Conservation (phyloP, 2,329 filamentous ascomycete species). For the Orbilia brochopaga region DNA sequence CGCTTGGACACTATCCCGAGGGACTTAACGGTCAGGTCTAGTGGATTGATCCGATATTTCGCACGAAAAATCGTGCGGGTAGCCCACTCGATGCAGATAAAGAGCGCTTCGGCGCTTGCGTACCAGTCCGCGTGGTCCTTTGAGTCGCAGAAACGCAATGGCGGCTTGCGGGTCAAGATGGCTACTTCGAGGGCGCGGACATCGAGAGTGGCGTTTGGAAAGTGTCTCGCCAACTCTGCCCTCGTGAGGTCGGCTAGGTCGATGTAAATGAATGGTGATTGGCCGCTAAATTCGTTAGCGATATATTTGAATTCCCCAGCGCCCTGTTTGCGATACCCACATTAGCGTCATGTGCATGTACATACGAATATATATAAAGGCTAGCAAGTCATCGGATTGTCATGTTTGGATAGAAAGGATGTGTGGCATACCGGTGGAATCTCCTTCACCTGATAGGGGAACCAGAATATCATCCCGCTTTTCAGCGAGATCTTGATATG, state of each 20-base stretch:
- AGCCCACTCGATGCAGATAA: constrained; percentile 32
- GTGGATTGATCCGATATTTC: constrained; percentile 27
- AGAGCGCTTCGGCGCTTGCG: constrained; percentile 29
- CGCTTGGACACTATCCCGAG: too few species aligned
- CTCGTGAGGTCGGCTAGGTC: constrained; percentile 21
- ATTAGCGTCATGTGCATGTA: background rate
- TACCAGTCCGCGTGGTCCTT: constrained; percentile 38
- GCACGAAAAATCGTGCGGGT: constrained; percentile 21
- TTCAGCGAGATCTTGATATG: constrained; percentile 37
- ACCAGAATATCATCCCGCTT: constrained; percentile 42
- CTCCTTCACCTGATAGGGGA: constrained; percentile 26
- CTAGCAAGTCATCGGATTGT: too few species aligned
- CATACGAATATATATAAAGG: too few species aligned
- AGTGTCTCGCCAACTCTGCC: constrained; percentile 26
- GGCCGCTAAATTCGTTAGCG: constrained; percentile 21
- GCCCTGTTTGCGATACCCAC: constrained; percentile 4
- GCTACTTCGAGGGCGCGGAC: constrained; percentile 23
- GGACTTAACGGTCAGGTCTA: constrained; percentile 21
- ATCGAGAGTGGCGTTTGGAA: constrained; percentile 9
- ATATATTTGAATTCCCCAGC: constrained; percentile 23
- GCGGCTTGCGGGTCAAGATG: constrained; percentile 16
- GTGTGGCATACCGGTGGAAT: constrained; percentile 22
- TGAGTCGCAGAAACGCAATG: constrained; percentile 19
- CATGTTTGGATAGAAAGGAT: too few species aligned
- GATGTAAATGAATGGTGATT: constrained; percentile 21